phyloP scores from a whole-genome alignment of 106 monocot species.

The Acanthochlamys bracteata region DNA sequence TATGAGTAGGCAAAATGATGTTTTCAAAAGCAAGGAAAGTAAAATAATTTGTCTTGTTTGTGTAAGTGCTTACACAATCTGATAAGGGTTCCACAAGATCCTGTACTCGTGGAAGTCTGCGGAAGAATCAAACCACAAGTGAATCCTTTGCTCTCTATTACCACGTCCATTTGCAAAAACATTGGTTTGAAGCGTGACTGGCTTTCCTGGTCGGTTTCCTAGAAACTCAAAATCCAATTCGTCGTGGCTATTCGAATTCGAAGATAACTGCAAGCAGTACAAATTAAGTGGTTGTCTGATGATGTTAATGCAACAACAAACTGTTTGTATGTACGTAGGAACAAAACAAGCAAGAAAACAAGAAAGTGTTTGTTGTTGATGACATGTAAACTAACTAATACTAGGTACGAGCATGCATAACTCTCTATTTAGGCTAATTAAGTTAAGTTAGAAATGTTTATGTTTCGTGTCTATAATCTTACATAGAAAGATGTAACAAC shows the following conservation, averaged over 20 bases:
- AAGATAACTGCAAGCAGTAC: conserved; percentile 5
- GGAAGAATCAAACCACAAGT: conserved; percentile 21
- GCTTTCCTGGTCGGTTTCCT: conserved; percentile 12
- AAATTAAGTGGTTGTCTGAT: neutral
- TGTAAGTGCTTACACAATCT: conserved; percentile 33
- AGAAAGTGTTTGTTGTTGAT: too few relatives aligned
- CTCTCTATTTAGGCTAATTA: too few relatives aligned
- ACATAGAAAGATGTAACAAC: conserved; percentile 5
- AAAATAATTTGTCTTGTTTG: too few relatives aligned
- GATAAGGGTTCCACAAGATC: conserved; percentile 28
- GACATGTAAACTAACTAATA: too few relatives aligned
- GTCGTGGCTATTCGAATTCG: neutral
- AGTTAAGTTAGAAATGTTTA: too few relatives aligned
- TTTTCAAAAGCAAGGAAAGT: too few relatives aligned
- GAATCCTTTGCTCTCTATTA: conserved; percentile 11
- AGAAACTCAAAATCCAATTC: conserved; percentile 20
- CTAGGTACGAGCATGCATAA: too few relatives aligned
- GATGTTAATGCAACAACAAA: too few relatives aligned
- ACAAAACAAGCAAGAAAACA: too few relatives aligned
- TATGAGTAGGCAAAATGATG: too few relatives aligned
- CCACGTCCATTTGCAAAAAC: conserved; percentile 12
- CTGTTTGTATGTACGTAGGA: too few relatives aligned
- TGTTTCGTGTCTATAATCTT: neutral
- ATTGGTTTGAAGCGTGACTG: conserved; percentile 9
- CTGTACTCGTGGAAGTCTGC: conserved; percentile 14